Percentiles rank a stretch among this genome's conserved stretches.
Conservation (phyloP, 2,329 filamentous ascomycete species). For the Mycosphaerelloides madeirae region DNA sequence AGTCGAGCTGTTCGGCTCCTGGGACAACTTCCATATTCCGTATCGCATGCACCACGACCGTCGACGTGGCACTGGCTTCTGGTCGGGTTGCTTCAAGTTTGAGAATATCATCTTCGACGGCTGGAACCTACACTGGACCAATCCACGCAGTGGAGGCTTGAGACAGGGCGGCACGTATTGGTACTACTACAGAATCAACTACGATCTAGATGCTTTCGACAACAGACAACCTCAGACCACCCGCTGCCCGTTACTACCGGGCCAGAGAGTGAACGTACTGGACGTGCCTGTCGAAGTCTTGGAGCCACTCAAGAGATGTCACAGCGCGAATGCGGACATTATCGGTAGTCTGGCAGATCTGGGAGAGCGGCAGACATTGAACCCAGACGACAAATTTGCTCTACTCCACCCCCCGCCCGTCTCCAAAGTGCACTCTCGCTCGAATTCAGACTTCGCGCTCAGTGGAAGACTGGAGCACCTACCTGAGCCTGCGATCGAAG, state of each 20-base stretch:
- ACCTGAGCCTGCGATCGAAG: constrained; percentile 8
- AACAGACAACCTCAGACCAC: constrained; percentile 67
- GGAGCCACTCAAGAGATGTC: constrained; percentile 22
- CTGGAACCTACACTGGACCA: constrained; percentile 47
- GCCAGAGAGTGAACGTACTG: constrained; percentile 80
- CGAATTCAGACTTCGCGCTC: constrained; percentile 29
- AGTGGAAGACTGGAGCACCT: constrained; percentile 22
- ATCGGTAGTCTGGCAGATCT: constrained; percentile 19
- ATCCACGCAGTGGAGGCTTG: constrained; percentile 68
- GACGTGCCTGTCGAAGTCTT: constrained; percentile 65
- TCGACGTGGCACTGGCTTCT: constrained; percentile 68
- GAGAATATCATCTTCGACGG: constrained; percentile 79
- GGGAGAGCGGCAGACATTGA: constrained; percentile 22
- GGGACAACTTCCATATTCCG: constrained; percentile 82
- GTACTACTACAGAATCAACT: constrained; percentile 91
- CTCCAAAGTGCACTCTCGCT: constrained; percentile 28
- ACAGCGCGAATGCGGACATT: constrained; percentile 29
- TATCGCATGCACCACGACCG: constrained; percentile 79
- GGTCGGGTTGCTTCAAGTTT: constrained; percentile 84
- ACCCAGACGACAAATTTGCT: constrained; percentile 26
- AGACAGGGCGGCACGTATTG: constrained; percentile 93
- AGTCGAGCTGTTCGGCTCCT: constrained; percentile 81
- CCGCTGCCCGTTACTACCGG: constrained; percentile 78
- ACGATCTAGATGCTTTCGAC: constrained; percentile 71
- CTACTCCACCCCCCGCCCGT: constrained; percentile 26